These are phyloP conservation scores for Orbilia oligospora DNA, from an alignment of 2,329 filamentous ascomycete species.

Conservation along the genomic window DNA sequence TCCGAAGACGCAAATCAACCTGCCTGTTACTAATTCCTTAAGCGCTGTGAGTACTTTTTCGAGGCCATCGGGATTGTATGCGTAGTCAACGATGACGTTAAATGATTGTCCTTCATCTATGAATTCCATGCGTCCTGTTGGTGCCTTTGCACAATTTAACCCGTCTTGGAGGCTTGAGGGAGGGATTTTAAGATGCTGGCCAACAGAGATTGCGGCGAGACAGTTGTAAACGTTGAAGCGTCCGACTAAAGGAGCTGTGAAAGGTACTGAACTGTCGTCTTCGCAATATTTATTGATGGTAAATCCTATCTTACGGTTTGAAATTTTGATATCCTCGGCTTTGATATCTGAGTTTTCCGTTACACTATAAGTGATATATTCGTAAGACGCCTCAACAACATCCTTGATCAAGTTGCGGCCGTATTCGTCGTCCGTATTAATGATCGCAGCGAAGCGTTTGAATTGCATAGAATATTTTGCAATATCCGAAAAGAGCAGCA, in stretches of 20 bases:
- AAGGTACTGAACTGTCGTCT: background rate
- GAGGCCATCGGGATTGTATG: constrained; percentile 28
- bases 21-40: constrained; percentile 7
- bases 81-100: constrained; percentile 40
- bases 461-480: constrained; percentile 27
- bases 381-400: background rate
- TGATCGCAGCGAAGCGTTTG: constrained; percentile 35
- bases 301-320: constrained; percentile 4
- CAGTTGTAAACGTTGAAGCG: constrained; percentile 51
- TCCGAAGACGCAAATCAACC: constrained; percentile 45
- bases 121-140: constrained; percentile 49
- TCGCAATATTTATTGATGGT: background rate
- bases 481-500: constrained; percentile 35
- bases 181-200: constrained; percentile 14
- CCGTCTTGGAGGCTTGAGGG: constrained; percentile 8
- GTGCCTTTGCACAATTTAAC: constrained; percentile 18
- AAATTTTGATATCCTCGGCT: constrained; percentile 10
- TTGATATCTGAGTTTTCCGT: constrained; percentile 13
- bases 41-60: constrained; percentile 33
- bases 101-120: constrained; percentile 49
- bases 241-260: constrained; percentile 33
- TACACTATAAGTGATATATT: constrained; percentile 21
- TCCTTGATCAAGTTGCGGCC: constrained; percentile 18
- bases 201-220: constrained; percentile 21
- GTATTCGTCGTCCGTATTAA: constrained; percentile 38